A percentile compares a stretch with the other conserved stretches of the same genome.
These are phyloP conservation scores for Vanderwaltozyma yarrowii DNA, from an alignment of 805 yeast species.

Conservation along the genomic window DNA sequence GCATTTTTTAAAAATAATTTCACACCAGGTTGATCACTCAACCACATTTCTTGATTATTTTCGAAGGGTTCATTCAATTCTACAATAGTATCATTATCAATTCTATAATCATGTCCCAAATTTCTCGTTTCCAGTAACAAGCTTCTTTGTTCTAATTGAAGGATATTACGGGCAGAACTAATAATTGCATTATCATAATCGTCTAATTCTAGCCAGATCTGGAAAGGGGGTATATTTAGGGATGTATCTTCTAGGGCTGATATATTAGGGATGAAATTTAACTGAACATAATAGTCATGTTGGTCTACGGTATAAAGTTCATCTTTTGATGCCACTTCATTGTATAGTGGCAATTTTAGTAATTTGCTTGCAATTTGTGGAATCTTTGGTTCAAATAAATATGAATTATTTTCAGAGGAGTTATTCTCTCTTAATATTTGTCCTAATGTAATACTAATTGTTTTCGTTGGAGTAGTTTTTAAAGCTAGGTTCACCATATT, in stretches of 20 bases:
- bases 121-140: constrained; percentile 19
- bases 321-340: constrained; percentile 5
- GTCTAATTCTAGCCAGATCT: constrained; percentile 25
- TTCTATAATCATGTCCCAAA: constrained; percentile 17
- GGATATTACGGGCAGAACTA: constrained; percentile 16
- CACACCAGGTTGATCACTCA: constrained; percentile 35
- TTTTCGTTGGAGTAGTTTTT: constrained; percentile 3
- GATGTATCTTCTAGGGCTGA: constrained; percentile 1
- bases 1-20: constrained; percentile 27
- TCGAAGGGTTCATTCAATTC: constrained; percentile 11
- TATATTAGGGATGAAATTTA: constrained; percentile 17
- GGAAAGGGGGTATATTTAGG: constrained; percentile 14
- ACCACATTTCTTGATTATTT: constrained; percentile 22
- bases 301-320: constrained; percentile 18
- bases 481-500: constrained; percentile 3
- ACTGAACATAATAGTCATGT: constrained; percentile 23
- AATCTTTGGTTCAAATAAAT: constrained; percentile 19
- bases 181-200: constrained; percentile 17
- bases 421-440: constrained; percentile 9
- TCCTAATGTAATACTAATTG: constrained; percentile 21
- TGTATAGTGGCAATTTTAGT: constrained; percentile 14
- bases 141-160: constrained; percentile 13
- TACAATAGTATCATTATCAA: constrained; percentile 12
- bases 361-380: constrained; percentile 16
- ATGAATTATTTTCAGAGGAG: not conserved